These are phyloP conservation scores for Trifolium pratense DNA, from an alignment of 306 rosid genomes.

Conservation along the genomic window DNA sequence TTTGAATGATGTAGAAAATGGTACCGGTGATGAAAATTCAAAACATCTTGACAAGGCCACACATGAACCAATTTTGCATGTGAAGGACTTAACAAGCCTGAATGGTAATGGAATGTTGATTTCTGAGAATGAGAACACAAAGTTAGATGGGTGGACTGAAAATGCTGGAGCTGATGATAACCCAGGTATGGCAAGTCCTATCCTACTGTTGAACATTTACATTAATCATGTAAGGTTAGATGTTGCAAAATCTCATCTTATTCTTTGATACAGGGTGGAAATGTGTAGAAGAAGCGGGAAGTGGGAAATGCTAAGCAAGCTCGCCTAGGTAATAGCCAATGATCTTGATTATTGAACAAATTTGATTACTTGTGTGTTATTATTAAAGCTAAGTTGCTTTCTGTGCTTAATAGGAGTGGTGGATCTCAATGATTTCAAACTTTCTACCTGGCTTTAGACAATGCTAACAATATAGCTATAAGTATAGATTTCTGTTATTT, in stretches of 20 bases:
- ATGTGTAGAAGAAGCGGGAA: slow-evolving; percentile 49
- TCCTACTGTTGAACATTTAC: slow-evolving; percentile 23
- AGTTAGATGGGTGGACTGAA: slow-evolving; percentile 41
- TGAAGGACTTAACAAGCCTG: slow-evolving; percentile 35
- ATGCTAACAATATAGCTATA: slow-evolving; percentile 39
- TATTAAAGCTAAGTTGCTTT: slow-evolving; percentile 40
- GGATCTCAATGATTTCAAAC: slow-evolving; percentile 45
- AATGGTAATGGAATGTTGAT: slow-evolving; percentile 45
- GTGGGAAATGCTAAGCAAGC: slow-evolving; percentile 42
- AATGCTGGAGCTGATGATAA: slow-evolving; percentile 45
- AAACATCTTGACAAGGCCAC: slow-evolving; percentile 46
- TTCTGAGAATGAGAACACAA: slow-evolving; percentile 40
- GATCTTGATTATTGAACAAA: slow-evolving; percentile 25
- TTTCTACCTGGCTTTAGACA: slow-evolving; percentile 49
- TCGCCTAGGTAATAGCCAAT: slow-evolving; percentile 57
- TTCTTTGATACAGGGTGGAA: slow-evolving; percentile 49
- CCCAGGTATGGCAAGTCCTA: slow-evolving; percentile 41
- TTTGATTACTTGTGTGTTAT: slow-evolving; percentile 18
- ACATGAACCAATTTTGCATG: slow-evolving; percentile 38
- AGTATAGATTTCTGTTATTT: slow-evolving; percentile 37
- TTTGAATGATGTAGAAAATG: slow-evolving; percentile 53
- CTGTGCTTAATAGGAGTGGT: slow-evolving; percentile 52
- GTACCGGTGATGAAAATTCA: slow-evolving; percentile 39
- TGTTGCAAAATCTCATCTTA: slow-evolving; percentile 36
- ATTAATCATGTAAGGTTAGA: slow-evolving; percentile 32